A percentile compares a stretch with the other conserved stretches of the same genome.
Conservation (phyloP, 805 yeast genomes). For the Candida odintsovae region DNA sequence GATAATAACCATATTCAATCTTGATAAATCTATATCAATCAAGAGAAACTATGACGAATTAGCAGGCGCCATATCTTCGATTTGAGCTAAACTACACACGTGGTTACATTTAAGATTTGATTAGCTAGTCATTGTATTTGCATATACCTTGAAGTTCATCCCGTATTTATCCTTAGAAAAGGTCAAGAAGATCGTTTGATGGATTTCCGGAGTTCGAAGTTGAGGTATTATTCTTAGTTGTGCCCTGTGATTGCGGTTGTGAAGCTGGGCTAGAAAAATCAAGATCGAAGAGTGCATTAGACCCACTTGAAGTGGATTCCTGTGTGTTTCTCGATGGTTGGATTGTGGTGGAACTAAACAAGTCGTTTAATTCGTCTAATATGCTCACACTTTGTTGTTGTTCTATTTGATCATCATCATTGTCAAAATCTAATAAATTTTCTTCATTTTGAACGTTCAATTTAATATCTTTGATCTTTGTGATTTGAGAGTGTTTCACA, state of each 20-base stretch:
- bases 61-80: too few species aligned
- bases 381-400: constrained; percentile 33
- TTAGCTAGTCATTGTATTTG: too few species aligned
- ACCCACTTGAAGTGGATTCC: constrained; percentile 8
- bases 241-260: background rate
- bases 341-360: constrained; percentile 41
- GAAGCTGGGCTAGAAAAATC: background rate
- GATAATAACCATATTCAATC: too few species aligned
- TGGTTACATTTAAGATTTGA: too few species aligned
- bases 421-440: constrained; percentile 81
- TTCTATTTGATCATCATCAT: constrained; percentile 22
- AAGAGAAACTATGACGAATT: too few species aligned
- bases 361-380: constrained; percentile 70
- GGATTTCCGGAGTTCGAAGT: background rate
- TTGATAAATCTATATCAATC: too few species aligned
- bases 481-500: constrained; percentile 33
- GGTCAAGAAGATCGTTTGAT: background rate
- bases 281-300: constrained; percentile 10
- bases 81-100: too few species aligned
- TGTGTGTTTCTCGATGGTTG: constrained; percentile 16
- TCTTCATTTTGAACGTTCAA: constrained; percentile 79
- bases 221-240: background rate
- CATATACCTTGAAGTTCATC: background rate
- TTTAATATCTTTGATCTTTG: constrained; percentile 72
- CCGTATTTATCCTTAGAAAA: background rate